These are phyloP conservation scores for Verticillium zaregamsianum DNA, from an alignment of 2,329 filamentous ascomycete genomes.

Conservation along the genomic window DNA sequence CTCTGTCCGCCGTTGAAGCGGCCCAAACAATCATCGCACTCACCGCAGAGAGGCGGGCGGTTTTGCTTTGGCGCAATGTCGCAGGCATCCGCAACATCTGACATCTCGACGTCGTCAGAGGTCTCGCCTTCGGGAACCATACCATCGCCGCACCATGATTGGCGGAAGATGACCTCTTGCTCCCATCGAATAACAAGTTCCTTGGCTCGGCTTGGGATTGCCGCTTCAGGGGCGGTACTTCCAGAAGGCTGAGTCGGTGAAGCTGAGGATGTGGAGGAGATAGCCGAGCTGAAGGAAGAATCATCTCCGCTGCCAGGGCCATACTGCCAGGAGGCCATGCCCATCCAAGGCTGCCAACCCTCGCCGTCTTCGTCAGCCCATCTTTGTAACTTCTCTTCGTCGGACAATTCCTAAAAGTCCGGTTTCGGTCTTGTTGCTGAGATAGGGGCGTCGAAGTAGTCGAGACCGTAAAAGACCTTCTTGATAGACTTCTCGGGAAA, in stretches of 20 bases:
- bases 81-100: background rate
- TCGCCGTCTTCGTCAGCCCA: background rate
- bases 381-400: background rate
- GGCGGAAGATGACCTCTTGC: background rate
- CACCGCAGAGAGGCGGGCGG: background rate
- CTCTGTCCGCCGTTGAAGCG: background rate
- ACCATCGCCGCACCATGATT: conserved; percentile 1
- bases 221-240: background rate
- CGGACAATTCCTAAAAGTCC: background rate
- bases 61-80: background rate
- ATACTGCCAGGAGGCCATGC: conserved; percentile 9
- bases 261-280: background rate
- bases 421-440: background rate
- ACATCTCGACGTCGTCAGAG: background rate
- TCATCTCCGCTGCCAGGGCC: background rate
- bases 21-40: background rate
- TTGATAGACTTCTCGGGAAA: background rate
- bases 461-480: background rate
- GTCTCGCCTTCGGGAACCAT: background rate
- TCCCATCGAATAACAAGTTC: background rate
- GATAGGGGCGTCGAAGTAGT: background rate
- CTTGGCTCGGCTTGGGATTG: background rate
- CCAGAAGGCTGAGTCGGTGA: background rate
- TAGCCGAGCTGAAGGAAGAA: background rate
- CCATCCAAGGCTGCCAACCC: background rate